Evolutionary conservation across 2,329 filamentous ascomycete genomes (phyloP).

Genomic region (Nemania sp.): DNA sequence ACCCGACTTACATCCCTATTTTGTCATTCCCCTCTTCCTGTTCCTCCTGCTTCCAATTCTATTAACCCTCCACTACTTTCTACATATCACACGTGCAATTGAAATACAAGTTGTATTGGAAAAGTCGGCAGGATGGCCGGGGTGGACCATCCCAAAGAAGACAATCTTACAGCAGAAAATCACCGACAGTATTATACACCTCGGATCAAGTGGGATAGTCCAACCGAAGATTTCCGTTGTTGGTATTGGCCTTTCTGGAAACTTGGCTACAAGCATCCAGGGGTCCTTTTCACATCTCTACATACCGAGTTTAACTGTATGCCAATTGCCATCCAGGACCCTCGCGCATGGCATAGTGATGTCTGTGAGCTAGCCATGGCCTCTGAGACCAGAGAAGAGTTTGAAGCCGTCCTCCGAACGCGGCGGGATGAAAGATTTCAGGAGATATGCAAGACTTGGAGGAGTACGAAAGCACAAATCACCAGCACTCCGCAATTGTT

Average conservation of each 20-base stretch:
- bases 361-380: constrained; percentile 1
- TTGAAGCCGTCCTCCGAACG: constrained; percentile 8
- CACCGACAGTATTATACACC: constrained; percentile 4
- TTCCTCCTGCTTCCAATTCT: too few relatives aligned
- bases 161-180: constrained; percentile 9
- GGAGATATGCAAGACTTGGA: constrained; percentile 13
- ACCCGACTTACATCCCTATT: too few relatives aligned
- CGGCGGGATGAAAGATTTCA: constrained; percentile 27
- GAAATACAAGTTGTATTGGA: neutral
- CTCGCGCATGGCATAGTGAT: constrained; percentile 15
- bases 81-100: neutral
- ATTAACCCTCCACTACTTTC: neutral
- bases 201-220: neutral
- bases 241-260: constrained; percentile 14
- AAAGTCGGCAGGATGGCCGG: neutral
- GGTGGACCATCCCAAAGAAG: constrained; percentile 3
- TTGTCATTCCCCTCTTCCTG: too few relatives aligned
- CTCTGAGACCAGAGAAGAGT: constrained; percentile 21
- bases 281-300: constrained; percentile 18
- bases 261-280: constrained; percentile 6
- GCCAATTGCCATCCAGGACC: constrained; percentile 25
- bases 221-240: too few relatives aligned
- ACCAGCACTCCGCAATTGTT: neutral
- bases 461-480: neutral
- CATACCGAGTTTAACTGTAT: constrained; percentile 28